Conservation (phyloP, 225 moss, liverwort and hornwort genomes). For the Takakia lepidozioides region DNA sequence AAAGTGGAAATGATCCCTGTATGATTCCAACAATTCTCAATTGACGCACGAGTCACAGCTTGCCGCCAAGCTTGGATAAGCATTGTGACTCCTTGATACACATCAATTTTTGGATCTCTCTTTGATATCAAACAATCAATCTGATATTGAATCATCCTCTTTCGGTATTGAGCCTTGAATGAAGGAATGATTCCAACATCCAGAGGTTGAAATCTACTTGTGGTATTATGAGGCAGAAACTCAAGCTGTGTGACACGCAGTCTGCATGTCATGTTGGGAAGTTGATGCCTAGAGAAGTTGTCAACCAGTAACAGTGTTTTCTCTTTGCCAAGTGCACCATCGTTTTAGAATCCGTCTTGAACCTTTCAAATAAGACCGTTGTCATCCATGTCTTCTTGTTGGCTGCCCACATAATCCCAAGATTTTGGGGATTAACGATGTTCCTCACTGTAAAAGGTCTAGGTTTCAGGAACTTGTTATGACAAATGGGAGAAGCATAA, state of each 20-base stretch:
- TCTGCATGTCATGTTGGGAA: neutral
- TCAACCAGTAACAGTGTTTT: neutral
- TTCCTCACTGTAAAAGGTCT: neutral
- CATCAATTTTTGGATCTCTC: too few relatives aligned
- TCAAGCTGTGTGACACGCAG: neutral
- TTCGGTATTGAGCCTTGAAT: slow-evolving; percentile 1
- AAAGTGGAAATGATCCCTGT: too few relatives aligned
- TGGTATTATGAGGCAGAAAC: too few relatives aligned
- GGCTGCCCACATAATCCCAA: neutral
- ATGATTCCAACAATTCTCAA: too few relatives aligned
- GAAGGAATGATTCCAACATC: neutral
- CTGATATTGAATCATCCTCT: too few relatives aligned
- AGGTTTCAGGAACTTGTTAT: neutral
- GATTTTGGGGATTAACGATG: neutral
- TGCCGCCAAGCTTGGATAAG: too few relatives aligned
- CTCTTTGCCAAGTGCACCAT: neutral
- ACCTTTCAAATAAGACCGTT: neutral
- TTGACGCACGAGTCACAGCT: too few relatives aligned
- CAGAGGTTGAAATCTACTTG: too few relatives aligned
- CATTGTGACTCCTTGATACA: too few relatives aligned
- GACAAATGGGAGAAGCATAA: neutral
- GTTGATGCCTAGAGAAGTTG: neutral
- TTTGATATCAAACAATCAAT: too few relatives aligned
- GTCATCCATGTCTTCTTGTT: neutral
- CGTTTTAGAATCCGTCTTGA: neutral